Conservation (phyloP, 306 rosid species). For the Hippophae tibetana region DNA sequence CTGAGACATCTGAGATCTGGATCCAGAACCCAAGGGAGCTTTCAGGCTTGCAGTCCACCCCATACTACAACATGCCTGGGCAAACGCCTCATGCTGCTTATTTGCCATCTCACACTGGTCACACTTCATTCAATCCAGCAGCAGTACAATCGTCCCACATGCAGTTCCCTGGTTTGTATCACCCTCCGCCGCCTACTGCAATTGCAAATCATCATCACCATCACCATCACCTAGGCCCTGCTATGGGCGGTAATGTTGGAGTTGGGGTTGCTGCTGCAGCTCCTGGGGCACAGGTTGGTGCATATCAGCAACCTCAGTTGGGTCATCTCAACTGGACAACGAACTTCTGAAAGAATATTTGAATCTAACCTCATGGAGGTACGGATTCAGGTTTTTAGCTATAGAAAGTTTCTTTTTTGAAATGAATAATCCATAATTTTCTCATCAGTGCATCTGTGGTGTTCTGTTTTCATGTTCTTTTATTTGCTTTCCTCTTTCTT, state of each 20-base stretch:
- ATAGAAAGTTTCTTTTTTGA: constrained; percentile 50
- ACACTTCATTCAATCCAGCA: constrained; percentile 69
- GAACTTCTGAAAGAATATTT: constrained; percentile 56
- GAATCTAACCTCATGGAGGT: constrained; percentile 49
- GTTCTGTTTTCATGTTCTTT: constrained; percentile 18
- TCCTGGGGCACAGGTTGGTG: constrained; percentile 90
- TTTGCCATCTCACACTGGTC: constrained; percentile 77
- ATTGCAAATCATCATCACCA: constrained; percentile 63
- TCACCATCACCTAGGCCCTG: constrained; percentile 41
- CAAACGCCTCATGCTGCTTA: constrained; percentile 81
- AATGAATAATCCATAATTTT: constrained; percentile 31
- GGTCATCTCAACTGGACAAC: constrained; percentile 86
- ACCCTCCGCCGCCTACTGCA: constrained; percentile 62
- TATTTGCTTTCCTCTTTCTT: neutral
- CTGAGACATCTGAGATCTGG: constrained; percentile 96
- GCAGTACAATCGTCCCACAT: constrained; percentile 94
- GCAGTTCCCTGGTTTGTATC: constrained; percentile 96
- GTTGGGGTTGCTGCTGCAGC: constrained; percentile 80
- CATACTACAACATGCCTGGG: constrained; percentile 79
- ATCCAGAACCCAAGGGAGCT: constrained; percentile 87
- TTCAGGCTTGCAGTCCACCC: constrained; percentile 71
- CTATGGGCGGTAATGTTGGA: constrained; percentile 74
- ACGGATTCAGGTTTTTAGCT: constrained; percentile 46
- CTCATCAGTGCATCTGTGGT: constrained; percentile 30
- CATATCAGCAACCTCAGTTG: constrained; percentile 84